Percentiles rank a stretch among this genome's conserved stretches.
Conservation (phyloP, 176 grass and related monocot genomes). For the Carex myosuroides region DNA sequence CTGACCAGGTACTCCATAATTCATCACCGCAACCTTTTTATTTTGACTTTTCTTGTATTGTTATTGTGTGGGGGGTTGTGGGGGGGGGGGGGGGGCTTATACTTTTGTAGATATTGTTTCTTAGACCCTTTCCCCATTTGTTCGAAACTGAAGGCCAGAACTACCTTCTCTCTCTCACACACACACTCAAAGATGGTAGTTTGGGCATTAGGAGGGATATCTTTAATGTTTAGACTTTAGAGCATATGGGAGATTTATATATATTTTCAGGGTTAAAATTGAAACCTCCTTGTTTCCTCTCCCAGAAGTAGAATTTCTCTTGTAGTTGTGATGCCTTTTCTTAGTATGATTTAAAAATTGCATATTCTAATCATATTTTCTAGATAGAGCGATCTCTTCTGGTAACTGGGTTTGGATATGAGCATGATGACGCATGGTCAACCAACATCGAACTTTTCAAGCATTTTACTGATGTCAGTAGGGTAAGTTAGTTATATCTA, state of each 20-base stretch:
- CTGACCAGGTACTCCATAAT: slow-evolving; percentile 50
- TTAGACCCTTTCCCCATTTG: not conserved
- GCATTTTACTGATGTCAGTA: slow-evolving; percentile 94
- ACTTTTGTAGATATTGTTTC: not conserved
- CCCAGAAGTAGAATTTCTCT: not conserved
- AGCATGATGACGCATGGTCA: slow-evolving; percentile 92
- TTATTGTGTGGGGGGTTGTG: not conserved
- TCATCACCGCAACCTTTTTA: slow-evolving; percentile 1
- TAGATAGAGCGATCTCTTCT: slow-evolving; percentile 95
- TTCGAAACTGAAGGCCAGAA: not conserved
- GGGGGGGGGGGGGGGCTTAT: not conserved
- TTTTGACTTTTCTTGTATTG: not conserved
- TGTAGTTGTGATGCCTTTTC: not conserved
- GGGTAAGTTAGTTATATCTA: slow-evolving; percentile 40
- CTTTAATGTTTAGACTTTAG: not conserved
- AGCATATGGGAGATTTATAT: not conserved
- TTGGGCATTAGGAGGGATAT: not conserved
- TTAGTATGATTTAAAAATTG: slow-evolving; percentile 13
- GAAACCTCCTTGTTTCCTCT: not conserved
- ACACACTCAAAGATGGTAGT: not conserved
- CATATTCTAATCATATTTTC: slow-evolving; percentile 16
- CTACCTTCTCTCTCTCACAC: not conserved
- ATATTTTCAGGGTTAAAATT: not conserved
- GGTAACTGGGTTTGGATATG: slow-evolving; percentile 98
- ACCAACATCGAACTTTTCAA: slow-evolving; percentile 95